phyloP scores from a whole-genome alignment of 805 yeast genomes.

The Kuraishia floccosa region DNA sequence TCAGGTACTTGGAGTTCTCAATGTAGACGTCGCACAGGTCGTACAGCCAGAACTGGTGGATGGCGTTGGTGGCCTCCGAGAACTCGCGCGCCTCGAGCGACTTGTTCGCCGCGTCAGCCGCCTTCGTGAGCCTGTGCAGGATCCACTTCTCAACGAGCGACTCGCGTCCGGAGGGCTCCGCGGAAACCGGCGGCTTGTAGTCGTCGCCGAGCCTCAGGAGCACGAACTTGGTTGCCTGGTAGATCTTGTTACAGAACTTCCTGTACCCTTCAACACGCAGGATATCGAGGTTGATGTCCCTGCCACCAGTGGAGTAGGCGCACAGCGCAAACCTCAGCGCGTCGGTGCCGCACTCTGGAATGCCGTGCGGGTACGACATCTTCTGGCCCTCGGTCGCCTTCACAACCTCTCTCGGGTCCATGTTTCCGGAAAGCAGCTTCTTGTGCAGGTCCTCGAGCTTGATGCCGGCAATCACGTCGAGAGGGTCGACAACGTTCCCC shows the following conservation, averaged over 20 bases:
- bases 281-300: conserved; percentile 94
- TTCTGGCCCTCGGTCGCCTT: conserved; percentile 85
- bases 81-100: conserved; percentile 80
- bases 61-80: conserved; percentile 73
- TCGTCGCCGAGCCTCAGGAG: conserved; percentile 86
- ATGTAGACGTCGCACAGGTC: conserved; percentile 96
- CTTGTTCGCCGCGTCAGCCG: conserved; percentile 53
- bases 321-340: conserved; percentile 96
- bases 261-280: conserved; percentile 97
- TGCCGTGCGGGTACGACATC: conserved; percentile 88
- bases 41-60: conserved; percentile 90
- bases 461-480: conserved; percentile 88
- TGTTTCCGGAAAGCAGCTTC: conserved; percentile 69
- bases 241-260: conserved; percentile 98
- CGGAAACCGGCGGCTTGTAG: conserved; percentile 67
- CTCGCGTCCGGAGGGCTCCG: conserved; percentile 59
- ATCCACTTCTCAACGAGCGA: conserved; percentile 96
- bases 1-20: conserved; percentile 90
- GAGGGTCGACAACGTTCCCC: conserved; percentile 95
- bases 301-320: conserved; percentile 97
- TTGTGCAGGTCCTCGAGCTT: conserved; percentile 69
- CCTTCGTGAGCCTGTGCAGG: conserved; percentile 67
- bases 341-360: conserved; percentile 99
- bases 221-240: conserved; percentile 97
- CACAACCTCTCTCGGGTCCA: conserved; percentile 80